phyloP scores from a whole-genome alignment of 2,329 filamentous ascomycete genomes.

The Aspergillus brasiliensis region DNA sequence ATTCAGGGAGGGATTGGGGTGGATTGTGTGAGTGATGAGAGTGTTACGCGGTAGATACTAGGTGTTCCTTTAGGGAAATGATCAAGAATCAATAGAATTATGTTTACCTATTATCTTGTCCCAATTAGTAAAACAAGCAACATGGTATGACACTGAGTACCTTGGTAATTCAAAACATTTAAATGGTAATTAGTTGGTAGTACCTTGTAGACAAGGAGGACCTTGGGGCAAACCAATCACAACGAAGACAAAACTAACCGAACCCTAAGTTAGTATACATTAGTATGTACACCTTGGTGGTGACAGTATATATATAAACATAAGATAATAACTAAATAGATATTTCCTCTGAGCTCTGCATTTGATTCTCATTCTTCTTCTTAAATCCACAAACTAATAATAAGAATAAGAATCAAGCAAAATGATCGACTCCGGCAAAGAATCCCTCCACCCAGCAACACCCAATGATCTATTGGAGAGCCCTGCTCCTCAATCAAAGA shows the following conservation, averaged over 20 bases:
- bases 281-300: constrained; percentile 7
- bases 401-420: not conserved
- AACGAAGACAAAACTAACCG: not conserved
- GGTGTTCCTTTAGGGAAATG: too few species aligned
- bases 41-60: too few species aligned
- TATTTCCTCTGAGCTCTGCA: too few species aligned
- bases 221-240: constrained; percentile 12
- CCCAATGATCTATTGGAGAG: not conserved
- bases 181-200: not conserved
- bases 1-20: constrained; percentile 46
- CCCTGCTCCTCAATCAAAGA: not conserved
- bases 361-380: too few species aligned
- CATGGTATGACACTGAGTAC: not conserved
- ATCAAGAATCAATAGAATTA: too few species aligned
- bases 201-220: constrained; percentile 1
- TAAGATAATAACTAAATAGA: too few species aligned
- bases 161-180: not conserved
- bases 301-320: not conserved
- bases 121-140: too few species aligned
- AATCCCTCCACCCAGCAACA: constrained; percentile 1
- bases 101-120: too few species aligned
- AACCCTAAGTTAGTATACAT: too few species aligned
- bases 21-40: constrained; percentile 28
- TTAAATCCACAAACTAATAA: too few species aligned
- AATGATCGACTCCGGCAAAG: constrained; percentile 21